Conservation (phyloP, 371 early-diverging fungal genomes). For the Mortierella sp. region DNA sequence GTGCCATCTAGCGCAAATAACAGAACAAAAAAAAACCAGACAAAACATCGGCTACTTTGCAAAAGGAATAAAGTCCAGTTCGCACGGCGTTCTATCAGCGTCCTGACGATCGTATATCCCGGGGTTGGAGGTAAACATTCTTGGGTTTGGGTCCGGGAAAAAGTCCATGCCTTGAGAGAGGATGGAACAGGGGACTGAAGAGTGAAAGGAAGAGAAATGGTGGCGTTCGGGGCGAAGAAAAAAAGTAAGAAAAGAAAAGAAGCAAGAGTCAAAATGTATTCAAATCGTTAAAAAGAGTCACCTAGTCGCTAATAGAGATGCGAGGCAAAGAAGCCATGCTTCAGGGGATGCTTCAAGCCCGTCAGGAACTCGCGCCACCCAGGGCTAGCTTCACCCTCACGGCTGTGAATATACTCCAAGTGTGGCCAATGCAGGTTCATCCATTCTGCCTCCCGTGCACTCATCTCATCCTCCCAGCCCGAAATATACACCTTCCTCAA, state of each 20-base stretch:
- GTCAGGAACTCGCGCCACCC: slow-evolving; percentile 14
- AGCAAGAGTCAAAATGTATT: no score
- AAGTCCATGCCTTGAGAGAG: neutral
- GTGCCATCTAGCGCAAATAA: neutral
- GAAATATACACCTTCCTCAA: slow-evolving; percentile 23
- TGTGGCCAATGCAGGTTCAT: slow-evolving; percentile 22
- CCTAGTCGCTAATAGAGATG: neutral
- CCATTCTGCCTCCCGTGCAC: slow-evolving; percentile 20
- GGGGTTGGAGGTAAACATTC: neutral
- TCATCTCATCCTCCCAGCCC: slow-evolving; percentile 34
- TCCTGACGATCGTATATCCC: neutral
- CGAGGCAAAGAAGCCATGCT: neutral
- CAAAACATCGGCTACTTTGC: slow-evolving; percentile 15
- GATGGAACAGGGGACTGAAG: neutral
- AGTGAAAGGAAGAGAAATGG: neutral
- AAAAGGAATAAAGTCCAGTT: slow-evolving; percentile 36
- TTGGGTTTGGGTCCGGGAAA: neutral
- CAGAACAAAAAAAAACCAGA: neutral
- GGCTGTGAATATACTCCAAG: slow-evolving; percentile 21
- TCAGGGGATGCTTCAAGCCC: slow-evolving; percentile 2
- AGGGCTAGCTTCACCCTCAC: slow-evolving; percentile 17
- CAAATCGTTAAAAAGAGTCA: no score
- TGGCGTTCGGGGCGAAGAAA: neutral
- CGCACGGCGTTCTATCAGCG: neutral
- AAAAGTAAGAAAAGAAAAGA: neutral